These are phyloP conservation scores for Spinacia oleracea DNA, from an alignment of 179 eudicot species.

Conservation along the genomic window DNA sequence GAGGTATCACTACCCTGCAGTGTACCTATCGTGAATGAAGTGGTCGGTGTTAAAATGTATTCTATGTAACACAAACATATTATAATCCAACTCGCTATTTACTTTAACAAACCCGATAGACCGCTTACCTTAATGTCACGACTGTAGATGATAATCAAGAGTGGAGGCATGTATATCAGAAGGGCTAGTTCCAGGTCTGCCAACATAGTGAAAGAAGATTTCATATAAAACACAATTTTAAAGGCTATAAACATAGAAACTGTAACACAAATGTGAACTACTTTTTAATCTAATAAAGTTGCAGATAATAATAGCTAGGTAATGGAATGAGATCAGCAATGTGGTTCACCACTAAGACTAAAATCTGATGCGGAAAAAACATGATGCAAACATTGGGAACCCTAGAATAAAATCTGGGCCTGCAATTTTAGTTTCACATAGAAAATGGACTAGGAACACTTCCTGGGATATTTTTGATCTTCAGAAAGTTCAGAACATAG, in stretches of 20 bases:
- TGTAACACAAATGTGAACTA: background rate
- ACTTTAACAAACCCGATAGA: background rate
- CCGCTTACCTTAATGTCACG: constrained; percentile 39
- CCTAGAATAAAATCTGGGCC: background rate
- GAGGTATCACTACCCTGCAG: constrained; percentile 5
- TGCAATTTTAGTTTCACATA: background rate
- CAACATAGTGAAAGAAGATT: constrained; percentile 11
- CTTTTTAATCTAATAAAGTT: background rate
- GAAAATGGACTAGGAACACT: background rate
- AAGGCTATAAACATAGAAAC: background rate
- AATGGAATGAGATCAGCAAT: background rate
- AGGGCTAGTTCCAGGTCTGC: constrained; percentile 93
- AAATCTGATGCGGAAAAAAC: background rate
- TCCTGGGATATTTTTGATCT: background rate
- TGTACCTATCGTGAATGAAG: background rate
- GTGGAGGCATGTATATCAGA: constrained; percentile 71
- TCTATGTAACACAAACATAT: background rate
- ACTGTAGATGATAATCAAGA: constrained; percentile 66
- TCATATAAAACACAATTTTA: background rate
- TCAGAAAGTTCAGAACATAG: no score
- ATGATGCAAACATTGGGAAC: background rate
- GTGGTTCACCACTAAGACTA: background rate
- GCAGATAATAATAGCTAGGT: background rate
- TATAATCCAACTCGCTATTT: background rate
- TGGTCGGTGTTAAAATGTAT: background rate